A percentile compares a stretch with the other conserved stretches of the same genome.
Evolutionary conservation across 306 rosid species (phyloP).

Genomic region (cucumber (Cucumis sativus)): Cucumber_9930_V3 NC_026655.2:18533501-18534000

Average conservation of each 20-base stretch:
- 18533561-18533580: neutral
- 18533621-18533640: neutral
- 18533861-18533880: slow-evolving; percentile 7
- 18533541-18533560: neutral
- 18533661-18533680: neutral
- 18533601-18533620: slow-evolving; percentile 6
- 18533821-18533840: neutral
- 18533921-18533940: neutral
- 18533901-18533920: slow-evolving; percentile 5
- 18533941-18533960: neutral
- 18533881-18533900: slow-evolving; percentile 13
- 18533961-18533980: neutral
- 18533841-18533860: slow-evolving; percentile 8
- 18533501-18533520: neutral
- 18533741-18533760: neutral
- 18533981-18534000: neutral
- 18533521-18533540: neutral
- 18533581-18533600: slow-evolving; percentile 12
- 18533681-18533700: slow-evolving; percentile 6
- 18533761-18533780: neutral
- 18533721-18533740: neutral
- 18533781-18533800: slow-evolving; percentile 3
- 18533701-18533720: neutral
- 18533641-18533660: slow-evolving; percentile 8
- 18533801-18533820: slow-evolving; percentile 8